Evolutionary conservation across 257 asterid genomes (phyloP).

Genomic region (Verbena officinalis): DNA sequence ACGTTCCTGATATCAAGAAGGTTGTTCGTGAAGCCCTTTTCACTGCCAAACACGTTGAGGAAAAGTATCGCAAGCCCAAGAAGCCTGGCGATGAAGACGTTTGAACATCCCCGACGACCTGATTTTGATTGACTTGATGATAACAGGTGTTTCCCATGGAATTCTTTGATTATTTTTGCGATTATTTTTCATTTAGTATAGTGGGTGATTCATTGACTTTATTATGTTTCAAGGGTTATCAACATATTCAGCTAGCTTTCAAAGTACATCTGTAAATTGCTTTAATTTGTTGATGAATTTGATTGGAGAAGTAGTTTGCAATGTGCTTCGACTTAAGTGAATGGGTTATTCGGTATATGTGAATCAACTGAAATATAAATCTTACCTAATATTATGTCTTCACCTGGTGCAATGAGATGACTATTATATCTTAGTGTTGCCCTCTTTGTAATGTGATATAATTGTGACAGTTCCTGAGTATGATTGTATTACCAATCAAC

Average conservation of each 20-base stretch:
- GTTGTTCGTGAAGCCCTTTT: slow-evolving; percentile 40
- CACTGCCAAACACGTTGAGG: slow-evolving; percentile 54
- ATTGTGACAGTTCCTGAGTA: neutral
- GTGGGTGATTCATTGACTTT: neutral
- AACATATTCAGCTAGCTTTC: neutral
- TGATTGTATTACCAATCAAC: no score
- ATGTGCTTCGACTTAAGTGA: neutral
- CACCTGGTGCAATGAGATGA: neutral
- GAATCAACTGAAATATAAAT: neutral
- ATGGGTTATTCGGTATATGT: neutral
- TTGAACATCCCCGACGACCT: neutral
- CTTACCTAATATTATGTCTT: neutral
- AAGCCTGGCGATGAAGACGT: slow-evolving; percentile 46
- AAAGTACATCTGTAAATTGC: neutral
- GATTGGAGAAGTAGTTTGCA: neutral
- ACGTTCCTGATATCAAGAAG: slow-evolving; percentile 51
- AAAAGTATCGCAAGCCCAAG: slow-evolving; percentile 62
- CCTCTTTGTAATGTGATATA: neutral
- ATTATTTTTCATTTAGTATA: neutral
- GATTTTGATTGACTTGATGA: neutral
- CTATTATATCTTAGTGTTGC: neutral
- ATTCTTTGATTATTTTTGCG: neutral
- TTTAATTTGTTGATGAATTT: neutral
- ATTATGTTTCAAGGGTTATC: neutral
- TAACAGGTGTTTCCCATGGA: slow-evolving; percentile 18